Conservation (phyloP, 805 yeast genomes). For the Spathaspora girioi region DNA sequence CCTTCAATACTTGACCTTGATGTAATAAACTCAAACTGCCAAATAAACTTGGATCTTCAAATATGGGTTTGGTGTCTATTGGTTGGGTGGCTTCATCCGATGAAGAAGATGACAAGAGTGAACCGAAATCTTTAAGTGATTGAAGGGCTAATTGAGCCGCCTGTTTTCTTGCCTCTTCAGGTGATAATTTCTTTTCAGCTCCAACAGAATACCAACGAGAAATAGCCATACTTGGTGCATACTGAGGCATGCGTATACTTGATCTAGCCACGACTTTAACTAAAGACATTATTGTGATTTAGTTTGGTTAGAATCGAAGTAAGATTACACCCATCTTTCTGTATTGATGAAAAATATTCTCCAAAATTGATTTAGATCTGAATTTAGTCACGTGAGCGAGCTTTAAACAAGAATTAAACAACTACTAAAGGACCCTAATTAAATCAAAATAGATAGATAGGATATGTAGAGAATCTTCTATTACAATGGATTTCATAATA, state of each 20-base stretch:
- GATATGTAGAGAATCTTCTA: not conserved
- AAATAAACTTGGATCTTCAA: constrained; percentile 32
- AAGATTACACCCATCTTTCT: not conserved
- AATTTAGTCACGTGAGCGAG: not conserved
- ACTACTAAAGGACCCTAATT: too few relatives aligned
- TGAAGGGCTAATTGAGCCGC: constrained; percentile 39
- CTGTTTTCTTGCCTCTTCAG: constrained; percentile 20
- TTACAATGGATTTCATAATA: too few relatives aligned
- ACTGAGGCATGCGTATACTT: not conserved
- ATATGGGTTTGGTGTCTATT: constrained; percentile 43
- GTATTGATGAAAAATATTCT: not conserved
- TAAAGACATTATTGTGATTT: not conserved
- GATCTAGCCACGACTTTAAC: not conserved
- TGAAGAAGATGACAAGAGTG: constrained; percentile 25
- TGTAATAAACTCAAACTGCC: constrained; percentile 40
- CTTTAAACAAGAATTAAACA: not conserved
- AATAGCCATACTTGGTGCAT: not conserved
- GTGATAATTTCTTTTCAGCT: constrained; percentile 6
- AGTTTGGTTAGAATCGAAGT: not conserved
- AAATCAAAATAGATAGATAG: too few relatives aligned
- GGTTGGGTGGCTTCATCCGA: constrained; percentile 42
- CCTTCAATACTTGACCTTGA: constrained; percentile 55
- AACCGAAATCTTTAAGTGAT: constrained; percentile 37
- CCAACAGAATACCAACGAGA: not conserved
- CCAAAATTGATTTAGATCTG: not conserved